Conservation (phyloP, 495 filamentous ascomycete species). For the Penicillium desertorum region DNA sequence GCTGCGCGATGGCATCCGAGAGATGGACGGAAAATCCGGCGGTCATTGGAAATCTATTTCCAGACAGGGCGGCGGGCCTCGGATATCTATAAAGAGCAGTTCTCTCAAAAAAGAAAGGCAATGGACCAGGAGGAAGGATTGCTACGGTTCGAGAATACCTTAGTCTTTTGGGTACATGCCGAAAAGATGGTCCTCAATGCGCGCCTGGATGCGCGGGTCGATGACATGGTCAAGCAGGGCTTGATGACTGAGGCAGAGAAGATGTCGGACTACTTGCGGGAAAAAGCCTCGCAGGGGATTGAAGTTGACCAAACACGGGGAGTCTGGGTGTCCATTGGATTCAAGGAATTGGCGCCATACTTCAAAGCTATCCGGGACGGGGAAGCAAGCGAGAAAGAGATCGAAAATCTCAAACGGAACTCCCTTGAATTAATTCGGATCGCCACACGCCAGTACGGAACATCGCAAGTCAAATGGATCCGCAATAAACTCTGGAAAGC, state of each 20-base stretch:
- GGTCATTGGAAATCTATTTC: constrained; percentile 87
- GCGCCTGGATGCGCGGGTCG: constrained; percentile 74
- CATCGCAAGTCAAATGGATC: constrained; percentile 81
- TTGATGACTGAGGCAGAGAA: constrained; percentile 65
- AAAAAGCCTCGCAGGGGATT: constrained; percentile 48
- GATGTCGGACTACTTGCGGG: constrained; percentile 56
- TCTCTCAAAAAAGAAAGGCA: constrained; percentile 28
- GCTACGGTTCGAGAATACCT: constrained; percentile 51
- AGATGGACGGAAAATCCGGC: constrained; percentile 82
- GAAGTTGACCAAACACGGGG: constrained; percentile 69
- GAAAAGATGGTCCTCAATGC: constrained; percentile 60
- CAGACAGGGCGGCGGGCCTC: constrained; percentile 76
- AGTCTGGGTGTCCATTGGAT: constrained; percentile 95
- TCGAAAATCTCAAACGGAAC: constrained; percentile 41
- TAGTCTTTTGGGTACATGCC: constrained; percentile 88
- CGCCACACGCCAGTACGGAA: constrained; percentile 85
- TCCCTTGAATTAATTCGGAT: constrained; percentile 64
- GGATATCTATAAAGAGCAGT: constrained; percentile 83
- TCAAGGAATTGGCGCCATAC: constrained; percentile 81
- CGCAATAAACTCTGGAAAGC: constrained; percentile 72
- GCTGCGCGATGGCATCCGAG: constrained; percentile 92
- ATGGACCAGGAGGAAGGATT: constrained; percentile 28
- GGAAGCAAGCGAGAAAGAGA: constrained; percentile 34
- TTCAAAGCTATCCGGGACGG: constrained; percentile 51
- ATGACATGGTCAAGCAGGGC: constrained; percentile 76